Percentiles rank a stretch among this genome's conserved stretches.
phyloP scores from a whole-genome alignment of 306 rosid genomes.

The Cicer yamashitae region DNA sequence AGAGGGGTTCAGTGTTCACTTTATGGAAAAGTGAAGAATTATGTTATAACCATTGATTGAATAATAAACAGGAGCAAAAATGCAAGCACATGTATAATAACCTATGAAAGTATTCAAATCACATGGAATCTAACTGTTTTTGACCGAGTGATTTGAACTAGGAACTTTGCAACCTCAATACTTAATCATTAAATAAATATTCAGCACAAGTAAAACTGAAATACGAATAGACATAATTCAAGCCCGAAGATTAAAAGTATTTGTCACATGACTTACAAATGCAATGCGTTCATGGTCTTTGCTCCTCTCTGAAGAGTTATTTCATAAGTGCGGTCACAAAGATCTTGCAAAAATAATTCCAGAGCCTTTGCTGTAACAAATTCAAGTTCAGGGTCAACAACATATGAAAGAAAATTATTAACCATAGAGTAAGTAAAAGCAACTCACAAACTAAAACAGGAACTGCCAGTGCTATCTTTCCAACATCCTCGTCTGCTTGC shows the following conservation, averaged over 20 bases:
- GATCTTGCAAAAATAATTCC: constrained; percentile 95
- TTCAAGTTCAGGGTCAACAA: constrained; percentile 45
- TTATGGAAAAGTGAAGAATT: too few relatives aligned
- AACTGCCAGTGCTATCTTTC: constrained; percentile 93
- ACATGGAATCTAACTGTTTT: constrained; percentile 14
- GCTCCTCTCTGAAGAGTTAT: constrained; percentile 98
- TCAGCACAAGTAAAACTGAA: constrained; percentile 14
- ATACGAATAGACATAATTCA: constrained; percentile 1
- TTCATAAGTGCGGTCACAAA: constrained; percentile 93
- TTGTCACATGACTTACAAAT: constrained; percentile 70
- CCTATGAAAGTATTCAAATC: too few relatives aligned
- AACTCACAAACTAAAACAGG: constrained; percentile 98
- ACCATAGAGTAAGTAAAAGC: constrained; percentile 30
- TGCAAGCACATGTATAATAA: too few relatives aligned
- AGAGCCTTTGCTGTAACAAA: constrained; percentile 85
- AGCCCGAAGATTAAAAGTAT: constrained; percentile 3
- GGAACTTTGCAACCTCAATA: not conserved
- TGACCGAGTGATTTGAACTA: constrained; percentile 4
- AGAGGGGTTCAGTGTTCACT: too few relatives aligned
- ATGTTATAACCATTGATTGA: too few relatives aligned
- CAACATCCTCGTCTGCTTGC: constrained; percentile 99
- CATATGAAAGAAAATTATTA: constrained; percentile 16
- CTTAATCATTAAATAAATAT: constrained; percentile 24
- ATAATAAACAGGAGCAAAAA: too few relatives aligned
- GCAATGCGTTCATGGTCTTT: constrained; percentile 92